Conservation (phyloP, 2,329 filamentous ascomycete genomes). For the Sporothrix luriei region DNA sequence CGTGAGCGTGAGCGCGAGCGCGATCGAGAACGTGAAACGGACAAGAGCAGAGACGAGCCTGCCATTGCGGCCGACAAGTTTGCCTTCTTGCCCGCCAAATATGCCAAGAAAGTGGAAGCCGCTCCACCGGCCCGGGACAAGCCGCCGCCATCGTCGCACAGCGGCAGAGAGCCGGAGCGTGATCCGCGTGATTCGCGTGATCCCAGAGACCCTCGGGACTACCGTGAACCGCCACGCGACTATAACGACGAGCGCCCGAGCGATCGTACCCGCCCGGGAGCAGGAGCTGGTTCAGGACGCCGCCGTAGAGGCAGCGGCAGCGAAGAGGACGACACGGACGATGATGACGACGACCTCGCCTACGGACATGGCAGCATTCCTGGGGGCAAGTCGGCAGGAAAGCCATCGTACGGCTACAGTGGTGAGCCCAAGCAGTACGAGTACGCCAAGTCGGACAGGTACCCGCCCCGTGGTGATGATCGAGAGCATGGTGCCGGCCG, state of each 20-base stretch:
- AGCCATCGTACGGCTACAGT: slow-evolving; percentile 37
- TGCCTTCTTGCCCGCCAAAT: slow-evolving; percentile 54
- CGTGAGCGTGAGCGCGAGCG: neutral
- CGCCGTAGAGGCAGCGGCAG: slow-evolving; percentile 32
- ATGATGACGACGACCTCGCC: slow-evolving; percentile 47
- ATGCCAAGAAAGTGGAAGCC: slow-evolving; percentile 43
- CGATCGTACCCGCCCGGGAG: neutral
- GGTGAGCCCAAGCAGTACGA: slow-evolving; percentile 46
- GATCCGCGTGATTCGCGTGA: slow-evolving; percentile 28
- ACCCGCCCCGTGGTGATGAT: slow-evolving; percentile 42
- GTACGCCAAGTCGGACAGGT: slow-evolving; percentile 45
- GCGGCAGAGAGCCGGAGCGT: slow-evolving; percentile 39
- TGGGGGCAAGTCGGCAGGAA: slow-evolving; percentile 20
- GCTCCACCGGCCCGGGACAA: slow-evolving; percentile 13
- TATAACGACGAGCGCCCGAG: slow-evolving; percentile 25
- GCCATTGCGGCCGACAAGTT: slow-evolving; percentile 46
- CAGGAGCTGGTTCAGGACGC: neutral
- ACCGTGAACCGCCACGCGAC: slow-evolving; percentile 35
- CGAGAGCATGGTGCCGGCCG: slow-evolving; percentile 31
- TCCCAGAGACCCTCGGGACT: neutral
- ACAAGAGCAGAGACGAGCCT: slow-evolving; percentile 41
- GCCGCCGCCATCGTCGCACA: slow-evolving; percentile 30
- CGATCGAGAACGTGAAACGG: slow-evolving; percentile 40
- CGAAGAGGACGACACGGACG: slow-evolving; percentile 31
- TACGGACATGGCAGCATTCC: slow-evolving; percentile 48